Evolutionary conservation across 495 filamentous ascomycete species (phyloP).

Genomic region (Penicillium turbatum): DNA sequence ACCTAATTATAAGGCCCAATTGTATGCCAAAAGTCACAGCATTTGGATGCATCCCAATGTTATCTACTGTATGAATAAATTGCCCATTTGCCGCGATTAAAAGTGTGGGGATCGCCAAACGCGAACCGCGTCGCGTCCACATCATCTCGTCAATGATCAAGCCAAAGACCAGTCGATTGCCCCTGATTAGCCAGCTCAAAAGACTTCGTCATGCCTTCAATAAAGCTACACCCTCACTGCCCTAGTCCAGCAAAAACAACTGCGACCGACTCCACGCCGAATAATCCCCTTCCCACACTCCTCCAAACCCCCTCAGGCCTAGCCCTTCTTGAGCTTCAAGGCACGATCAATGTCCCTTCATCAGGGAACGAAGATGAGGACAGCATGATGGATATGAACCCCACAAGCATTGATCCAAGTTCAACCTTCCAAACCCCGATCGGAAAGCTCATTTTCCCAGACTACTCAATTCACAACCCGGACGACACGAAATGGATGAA

Average conservation of each 20-base stretch:
- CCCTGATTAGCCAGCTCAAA: not conserved
- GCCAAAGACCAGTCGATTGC: not conserved
- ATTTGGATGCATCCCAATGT: no score
- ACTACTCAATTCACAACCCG: constrained; percentile 52
- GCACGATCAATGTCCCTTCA: constrained; percentile 64
- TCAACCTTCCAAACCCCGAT: constrained; percentile 50
- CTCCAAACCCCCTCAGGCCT: constrained; percentile 74
- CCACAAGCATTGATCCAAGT: constrained; percentile 2
- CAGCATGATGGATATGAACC: constrained; percentile 11
- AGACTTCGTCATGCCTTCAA: constrained; percentile 39
- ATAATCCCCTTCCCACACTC: constrained; percentile 70
- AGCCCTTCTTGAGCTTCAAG: constrained; percentile 88
- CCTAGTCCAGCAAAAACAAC: not conserved
- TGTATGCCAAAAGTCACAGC: no score
- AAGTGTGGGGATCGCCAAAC: constrained; percentile 1
- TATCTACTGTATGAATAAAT: no score
- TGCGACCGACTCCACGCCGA: constrained; percentile 8
- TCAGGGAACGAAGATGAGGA: constrained; percentile 19
- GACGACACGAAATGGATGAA: constrained; percentile 76
- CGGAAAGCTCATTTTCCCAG: constrained; percentile 76
- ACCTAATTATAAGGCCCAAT: no score
- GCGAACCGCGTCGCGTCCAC: constrained; percentile 4
- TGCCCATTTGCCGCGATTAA: not conserved
- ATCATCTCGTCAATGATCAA: not conserved
- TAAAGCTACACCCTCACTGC: constrained; percentile 32